Evolutionary conservation across 208 protist genomes (phyloP).

Genomic region (Herpetomonas samuelpessoai): DNA sequence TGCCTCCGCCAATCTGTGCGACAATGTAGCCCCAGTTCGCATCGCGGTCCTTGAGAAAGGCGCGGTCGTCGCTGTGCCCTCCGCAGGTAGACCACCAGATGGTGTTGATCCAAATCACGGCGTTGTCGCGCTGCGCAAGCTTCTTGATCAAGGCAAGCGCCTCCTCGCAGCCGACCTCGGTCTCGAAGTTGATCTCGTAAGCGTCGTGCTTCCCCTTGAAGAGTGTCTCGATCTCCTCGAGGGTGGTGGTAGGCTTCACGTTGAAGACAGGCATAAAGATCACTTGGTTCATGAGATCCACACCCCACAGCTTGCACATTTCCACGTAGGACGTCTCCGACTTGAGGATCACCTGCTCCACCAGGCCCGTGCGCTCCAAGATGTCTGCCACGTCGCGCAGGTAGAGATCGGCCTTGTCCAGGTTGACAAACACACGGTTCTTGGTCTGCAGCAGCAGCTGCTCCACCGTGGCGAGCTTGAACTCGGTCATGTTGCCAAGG

Average conservation of each 20-base stretch:
- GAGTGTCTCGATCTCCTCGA: conserved; percentile 23
- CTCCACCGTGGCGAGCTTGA: conserved; percentile 53
- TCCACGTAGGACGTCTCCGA: conserved; percentile 42
- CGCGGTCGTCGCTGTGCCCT: conserved; percentile 61
- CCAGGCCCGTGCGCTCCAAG: conserved; percentile 35
- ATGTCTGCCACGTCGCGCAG: conserved; percentile 43
- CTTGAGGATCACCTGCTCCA: conserved; percentile 58
- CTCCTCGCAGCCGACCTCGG: conserved; percentile 18
- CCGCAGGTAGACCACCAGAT: conserved; percentile 61
- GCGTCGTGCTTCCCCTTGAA: conserved; percentile 32
- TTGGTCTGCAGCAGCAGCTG: conserved; percentile 40
- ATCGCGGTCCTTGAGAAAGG: conserved; percentile 38
- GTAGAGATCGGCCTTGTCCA: conserved; percentile 73
- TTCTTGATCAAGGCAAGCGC: conserved; percentile 32
- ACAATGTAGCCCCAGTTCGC: conserved; percentile 56
- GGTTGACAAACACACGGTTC: conserved; percentile 39
- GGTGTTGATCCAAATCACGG: conserved; percentile 64
- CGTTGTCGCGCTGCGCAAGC: conserved; percentile 23
- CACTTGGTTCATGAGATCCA: conserved; percentile 36
- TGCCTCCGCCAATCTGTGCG: conserved; percentile 36
- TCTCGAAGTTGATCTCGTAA: conserved; percentile 65
- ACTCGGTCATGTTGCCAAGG: conserved; percentile 71
- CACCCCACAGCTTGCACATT: conserved; percentile 33
- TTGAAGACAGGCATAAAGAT: conserved; percentile 67
- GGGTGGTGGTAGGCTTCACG: conserved; percentile 34